Base-by-base conservation (phyloP, 1,139 yeast species). In the Insectozyma bohioensis region DNA sequence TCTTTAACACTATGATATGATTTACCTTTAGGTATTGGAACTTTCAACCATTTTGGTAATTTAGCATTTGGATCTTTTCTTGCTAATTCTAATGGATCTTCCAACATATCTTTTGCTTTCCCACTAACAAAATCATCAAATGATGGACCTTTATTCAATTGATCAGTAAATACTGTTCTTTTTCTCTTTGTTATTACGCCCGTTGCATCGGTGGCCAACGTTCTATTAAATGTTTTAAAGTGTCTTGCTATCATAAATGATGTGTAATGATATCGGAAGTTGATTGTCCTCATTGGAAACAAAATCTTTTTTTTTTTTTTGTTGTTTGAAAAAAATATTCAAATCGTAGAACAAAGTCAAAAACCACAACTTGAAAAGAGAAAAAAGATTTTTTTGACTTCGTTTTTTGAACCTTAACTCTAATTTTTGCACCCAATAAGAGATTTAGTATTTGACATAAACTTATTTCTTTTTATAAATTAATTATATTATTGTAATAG, bases 21-120 rank as follows among this genome's bases (percentile, higher is more conserved):
- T 45, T 78, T 72, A 30, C 98, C 98, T 62, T 85, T 86, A 11
- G 98, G 98, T 45, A 92, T 88, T 6, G 95, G 95, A 3, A 92
- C 95, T 57, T 86, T 88, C 36, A 94, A 72, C 99, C 99, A 94
- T 36, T 76, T 64, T 5, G 99, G 99, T 37, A 94, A 69, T 48
- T 95, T 70, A 19, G 81, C 85, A 34, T 73, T 66, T 0, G 79
- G 76, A 40, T 75, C 80, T 34, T 61, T 58, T 42, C 80, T 60
- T 2, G 82, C 84, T 23, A 77, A 75, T 46, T 83, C 90, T 32
- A 85, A 63, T 2, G 95, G 94, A 52, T 83, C 90, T 35, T 41
- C 42, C 12, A 72, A 52, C 61, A 76, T 65, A 33, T 76, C 74
- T 7, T 84, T 75, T 1, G 96, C 96, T 38, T 80, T 76, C 8